These are phyloP conservation scores for Fusarium chuoi DNA, from an alignment of 2,329 filamentous ascomycete genomes.

Conservation along the genomic window DNA sequence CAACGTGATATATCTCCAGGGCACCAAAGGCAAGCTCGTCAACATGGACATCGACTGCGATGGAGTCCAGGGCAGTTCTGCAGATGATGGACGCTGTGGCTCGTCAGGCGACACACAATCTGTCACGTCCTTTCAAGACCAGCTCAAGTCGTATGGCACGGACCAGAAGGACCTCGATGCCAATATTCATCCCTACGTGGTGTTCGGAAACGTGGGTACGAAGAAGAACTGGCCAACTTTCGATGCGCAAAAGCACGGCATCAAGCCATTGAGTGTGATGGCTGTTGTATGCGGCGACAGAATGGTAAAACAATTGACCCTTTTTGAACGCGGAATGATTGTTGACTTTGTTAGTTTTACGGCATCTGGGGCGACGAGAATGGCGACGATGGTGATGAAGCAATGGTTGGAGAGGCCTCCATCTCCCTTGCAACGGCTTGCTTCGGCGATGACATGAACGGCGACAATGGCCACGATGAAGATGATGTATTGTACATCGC, in stretches of 20 bases:
- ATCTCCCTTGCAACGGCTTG: constrained; percentile 68
- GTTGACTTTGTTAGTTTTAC: constrained; percentile 55
- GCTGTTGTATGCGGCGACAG: constrained; percentile 64
- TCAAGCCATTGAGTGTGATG: constrained; percentile 64
- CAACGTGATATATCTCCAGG: constrained; percentile 61
- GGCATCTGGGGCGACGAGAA: constrained; percentile 72
- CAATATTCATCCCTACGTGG: constrained; percentile 63
- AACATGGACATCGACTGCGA: constrained; percentile 72
- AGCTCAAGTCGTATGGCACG: constrained; percentile 50
- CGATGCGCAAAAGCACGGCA: constrained; percentile 53
- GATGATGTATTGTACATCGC: constrained; percentile 72
- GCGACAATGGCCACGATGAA: constrained; percentile 64
- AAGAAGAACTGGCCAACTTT: constrained; percentile 51
- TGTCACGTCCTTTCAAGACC: constrained; percentile 59
- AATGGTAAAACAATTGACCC: constrained; percentile 47
- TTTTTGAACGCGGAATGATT: fast-evolving
- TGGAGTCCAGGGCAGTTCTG: constrained; percentile 55
- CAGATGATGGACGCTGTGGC: constrained; percentile 57
- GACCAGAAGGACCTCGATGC: constrained; percentile 58
- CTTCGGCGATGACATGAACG: constrained; percentile 63
- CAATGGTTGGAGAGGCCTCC: constrained; percentile 66
- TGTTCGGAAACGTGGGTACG: constrained; percentile 60
- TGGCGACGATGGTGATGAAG: constrained; percentile 58
- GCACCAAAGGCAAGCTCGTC: constrained; percentile 53
- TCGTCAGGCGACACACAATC: constrained; percentile 57